Conservation (phyloP, 495 filamentous ascomycete species). For the Tuber indicum region DNA sequence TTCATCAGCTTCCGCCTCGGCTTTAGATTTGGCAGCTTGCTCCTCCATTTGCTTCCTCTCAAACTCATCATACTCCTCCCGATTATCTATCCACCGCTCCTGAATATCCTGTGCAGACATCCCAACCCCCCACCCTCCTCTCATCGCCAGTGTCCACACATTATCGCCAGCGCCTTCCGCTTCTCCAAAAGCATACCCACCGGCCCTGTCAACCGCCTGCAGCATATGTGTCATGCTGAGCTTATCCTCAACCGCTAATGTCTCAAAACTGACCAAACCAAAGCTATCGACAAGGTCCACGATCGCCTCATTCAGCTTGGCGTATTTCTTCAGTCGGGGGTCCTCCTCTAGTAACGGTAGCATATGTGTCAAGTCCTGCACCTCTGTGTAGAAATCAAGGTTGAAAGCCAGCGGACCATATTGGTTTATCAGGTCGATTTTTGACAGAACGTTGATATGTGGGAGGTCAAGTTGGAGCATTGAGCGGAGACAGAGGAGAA, state of each 20-base stretch:
- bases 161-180: slow-evolving; percentile 89
- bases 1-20: slow-evolving; percentile 45
- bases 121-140: slow-evolving; percentile 57
- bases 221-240: slow-evolving; percentile 89
- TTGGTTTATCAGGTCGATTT: slow-evolving; percentile 81
- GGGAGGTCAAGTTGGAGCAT: slow-evolving; percentile 98
- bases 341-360: slow-evolving; percentile 65
- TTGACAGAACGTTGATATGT: slow-evolving; percentile 90
- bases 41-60: slow-evolving; percentile 68
- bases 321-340: slow-evolving; percentile 61
- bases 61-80: slow-evolving; percentile 76
- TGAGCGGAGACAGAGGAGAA: slow-evolving; percentile 83
- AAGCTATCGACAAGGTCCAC: slow-evolving; percentile 82
- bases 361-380: slow-evolving; percentile 84
- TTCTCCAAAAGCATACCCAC: slow-evolving; percentile 86
- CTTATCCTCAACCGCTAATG: slow-evolving; percentile 91
- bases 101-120: slow-evolving; percentile 84
- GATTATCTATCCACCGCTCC: slow-evolving; percentile 86
- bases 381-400: slow-evolving; percentile 93
- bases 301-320: slow-evolving; percentile 75
- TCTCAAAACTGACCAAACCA: slow-evolving; percentile 82
- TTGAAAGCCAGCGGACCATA: slow-evolving; percentile 85
- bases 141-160: slow-evolving; percentile 89
- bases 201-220: slow-evolving; percentile 77
- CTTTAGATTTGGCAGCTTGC: slow-evolving; percentile 26